These are phyloP conservation scores for Thelonectria blattea DNA, from an alignment of 2,329 filamentous ascomycete species.

Conservation along the genomic window DNA sequence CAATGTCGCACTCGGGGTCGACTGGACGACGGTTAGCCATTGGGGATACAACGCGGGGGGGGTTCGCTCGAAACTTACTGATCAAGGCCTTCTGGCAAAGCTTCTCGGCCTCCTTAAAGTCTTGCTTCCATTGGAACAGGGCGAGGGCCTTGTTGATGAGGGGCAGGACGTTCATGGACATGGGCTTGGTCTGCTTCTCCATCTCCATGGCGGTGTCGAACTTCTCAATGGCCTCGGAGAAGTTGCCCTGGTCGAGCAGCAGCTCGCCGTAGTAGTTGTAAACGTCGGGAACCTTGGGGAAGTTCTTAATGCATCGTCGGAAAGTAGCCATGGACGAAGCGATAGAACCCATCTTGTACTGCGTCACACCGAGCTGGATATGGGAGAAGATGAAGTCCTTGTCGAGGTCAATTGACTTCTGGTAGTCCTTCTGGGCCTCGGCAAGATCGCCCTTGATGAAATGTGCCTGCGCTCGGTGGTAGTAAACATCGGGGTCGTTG, in stretches of 20 bases:
- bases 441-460: constrained; percentile 96
- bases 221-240: constrained; percentile 92
- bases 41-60: constrained; percentile 1
- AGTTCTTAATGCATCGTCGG: constrained; percentile 97
- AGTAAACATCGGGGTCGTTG: constrained; percentile 95
- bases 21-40: constrained; percentile 62
- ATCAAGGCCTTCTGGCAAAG: constrained; percentile 97
- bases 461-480: constrained; percentile 96
- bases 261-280: constrained; percentile 99
- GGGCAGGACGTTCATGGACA: constrained; percentile 96
- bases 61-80: constrained; percentile 66
- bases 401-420: constrained; percentile 98
- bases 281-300: constrained; percentile 93
- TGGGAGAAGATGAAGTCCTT: constrained; percentile 98
- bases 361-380: constrained; percentile 97
- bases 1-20: constrained; percentile 98
- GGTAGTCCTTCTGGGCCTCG: constrained; percentile 96
- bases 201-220: constrained; percentile 99
- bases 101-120: constrained; percentile 93
- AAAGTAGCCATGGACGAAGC: constrained; percentile 99
- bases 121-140: constrained; percentile 97
- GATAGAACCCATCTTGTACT: constrained; percentile 99
- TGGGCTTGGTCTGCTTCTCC: constrained; percentile 92
- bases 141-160: constrained; percentile 98
- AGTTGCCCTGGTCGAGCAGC: constrained; percentile 95